Base-by-base conservation (phyloP, 495 filamentous ascomycete species). In the Stereocaulon alpinum region DNA sequence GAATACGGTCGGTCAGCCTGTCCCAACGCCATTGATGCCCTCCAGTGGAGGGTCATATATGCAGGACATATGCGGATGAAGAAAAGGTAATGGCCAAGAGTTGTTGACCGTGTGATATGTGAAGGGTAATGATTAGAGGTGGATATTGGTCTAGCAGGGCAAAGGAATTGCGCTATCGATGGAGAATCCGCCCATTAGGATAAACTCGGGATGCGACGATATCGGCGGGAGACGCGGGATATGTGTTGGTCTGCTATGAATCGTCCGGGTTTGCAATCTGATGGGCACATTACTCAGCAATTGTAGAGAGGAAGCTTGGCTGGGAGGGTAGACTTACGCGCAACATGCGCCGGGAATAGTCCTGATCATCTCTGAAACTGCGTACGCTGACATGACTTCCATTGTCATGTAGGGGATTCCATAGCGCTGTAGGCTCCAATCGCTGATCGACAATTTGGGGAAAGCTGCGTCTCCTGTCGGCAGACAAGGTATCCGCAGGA, bases 181-280 rank as follows among this genome's bases (percentile, higher is more conserved):
- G 41, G 29, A 55, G 22, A 40, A 55, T 27, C 24, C 52, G 51
- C 10, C 22, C n/a, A 54, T 22, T 45, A 47, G 22, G 7, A 10
- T 37, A 37, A 12, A 10, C 7, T 37, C 34, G 9, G 34, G 34
- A 12, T 37, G 34, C 7, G 34, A 37, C 34, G 34, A 12, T 12
- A 37, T 37, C 34, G 34, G 7, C 34, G 34, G 12, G 2, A 41
- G 2, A 24, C 24, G 40, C 27, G 20, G 27, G 18, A 51, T 54
- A 20, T 15, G 15, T 44, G 51, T 37, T 22, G 22, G 42, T 32
- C 22, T 45, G 34, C 34, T 55, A 64, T 37, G 53, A 27, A 56
- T 73, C 72, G 75, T 81, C 78, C 40, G 78, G 77, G 64, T 81
- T 81, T n/a, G 78, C 76, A 60, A 80, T 70, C 78, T 81, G 62